Percentiles rank a stretch among this genome's conserved stretches.
These are phyloP conservation scores for Metschnikowia anglica DNA, from an alignment of 805 yeast species.

Conservation along the genomic window DNA sequence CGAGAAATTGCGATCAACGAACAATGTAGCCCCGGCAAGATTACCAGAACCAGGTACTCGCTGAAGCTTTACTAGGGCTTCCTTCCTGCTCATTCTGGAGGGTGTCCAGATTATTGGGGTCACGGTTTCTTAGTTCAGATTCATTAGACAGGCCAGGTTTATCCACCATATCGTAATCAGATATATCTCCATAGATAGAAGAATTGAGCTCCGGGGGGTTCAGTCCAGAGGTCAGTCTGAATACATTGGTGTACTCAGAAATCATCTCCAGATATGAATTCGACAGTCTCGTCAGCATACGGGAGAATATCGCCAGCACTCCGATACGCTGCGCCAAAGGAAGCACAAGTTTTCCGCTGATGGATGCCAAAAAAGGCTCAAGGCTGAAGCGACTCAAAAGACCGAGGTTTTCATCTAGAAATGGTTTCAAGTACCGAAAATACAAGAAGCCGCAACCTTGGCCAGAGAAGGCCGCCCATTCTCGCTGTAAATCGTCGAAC, in stretches of 20 bases:
- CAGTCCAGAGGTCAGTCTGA: neutral
- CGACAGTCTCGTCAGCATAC: neutral
- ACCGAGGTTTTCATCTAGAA: conserved; percentile 26
- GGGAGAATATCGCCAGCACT: conserved; percentile 3
- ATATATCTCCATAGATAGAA: conserved; percentile 12
- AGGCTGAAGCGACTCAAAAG: conserved; percentile 11
- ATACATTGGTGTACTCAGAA: conserved; percentile 4
- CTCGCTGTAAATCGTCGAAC: conserved; percentile 20
- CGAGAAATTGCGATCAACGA: neutral
- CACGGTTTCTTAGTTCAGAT: conserved; percentile 1
- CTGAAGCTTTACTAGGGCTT: neutral
- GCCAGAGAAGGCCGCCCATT: conserved; percentile 29
- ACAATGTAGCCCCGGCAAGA: neutral
- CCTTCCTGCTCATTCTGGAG: neutral
- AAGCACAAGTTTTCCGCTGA: conserved; percentile 9
- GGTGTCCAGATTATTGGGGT: neutral
- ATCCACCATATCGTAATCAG: conserved; percentile 48
- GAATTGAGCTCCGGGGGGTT: neutral
- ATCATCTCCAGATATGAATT: conserved; percentile 3
- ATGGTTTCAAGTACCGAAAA: conserved; percentile 28
- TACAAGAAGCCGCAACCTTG: conserved; percentile 37
- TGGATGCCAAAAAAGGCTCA: conserved; percentile 10
- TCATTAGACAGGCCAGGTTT: conserved; percentile 3
- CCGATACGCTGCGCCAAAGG: conserved; percentile 9
- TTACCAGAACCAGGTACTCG: conserved; percentile 8